Base-by-base conservation (phyloP, 805 yeast genomes). In the Peterozyma toletana region DNA sequence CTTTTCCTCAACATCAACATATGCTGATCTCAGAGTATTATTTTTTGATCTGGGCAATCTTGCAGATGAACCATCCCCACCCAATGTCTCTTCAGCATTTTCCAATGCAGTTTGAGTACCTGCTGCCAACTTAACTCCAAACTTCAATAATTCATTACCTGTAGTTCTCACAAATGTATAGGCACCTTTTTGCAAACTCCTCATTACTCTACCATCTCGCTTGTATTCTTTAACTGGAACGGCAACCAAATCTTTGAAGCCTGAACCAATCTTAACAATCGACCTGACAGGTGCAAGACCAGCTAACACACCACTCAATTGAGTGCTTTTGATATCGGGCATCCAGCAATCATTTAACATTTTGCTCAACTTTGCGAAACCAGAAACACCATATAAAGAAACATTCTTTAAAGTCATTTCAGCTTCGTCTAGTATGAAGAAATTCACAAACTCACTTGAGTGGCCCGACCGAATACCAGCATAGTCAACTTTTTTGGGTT, bases 341-440 rank as follows among this genome's bases (percentile, higher is more conserved):
- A 82, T 76, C 96, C 97, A 93, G 7, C 76, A 67, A n/a, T 73
- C 77, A 45, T 79, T 79, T 35, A 93, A 66, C 13, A 71, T 58
- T 11, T 57, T 54, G 7, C 78, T 74, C 11, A 93, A 56, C 31
- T 75, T 73, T 1, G 81, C 74, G 52, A 84, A 77, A 0, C 98
- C 97, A 14, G 79, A 68, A 0, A 88, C 62, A 0, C 98, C 99
- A 62, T 84, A 80, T 3, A 90, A 55, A 1, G 73, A 73, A 1
- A 81, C 73, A 14, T 75, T 73, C 47, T 77, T 75, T 48, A 93
- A 64, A 0, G 72, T 68, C 56, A 93, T 74, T 35, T 76, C 79
- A 0, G 97, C 85, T 35, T 89, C 97, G 55, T 91, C 96, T 34
- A 93, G 69, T 7, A 83, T 82, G 62, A 93, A 90, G 49, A 93